A percentile compares a stretch with the other conserved stretches of the same genome.
Evolutionary conservation across 2,329 filamentous ascomycete species (phyloP).

Genomic region (Xylariaceae sp.): DNA sequence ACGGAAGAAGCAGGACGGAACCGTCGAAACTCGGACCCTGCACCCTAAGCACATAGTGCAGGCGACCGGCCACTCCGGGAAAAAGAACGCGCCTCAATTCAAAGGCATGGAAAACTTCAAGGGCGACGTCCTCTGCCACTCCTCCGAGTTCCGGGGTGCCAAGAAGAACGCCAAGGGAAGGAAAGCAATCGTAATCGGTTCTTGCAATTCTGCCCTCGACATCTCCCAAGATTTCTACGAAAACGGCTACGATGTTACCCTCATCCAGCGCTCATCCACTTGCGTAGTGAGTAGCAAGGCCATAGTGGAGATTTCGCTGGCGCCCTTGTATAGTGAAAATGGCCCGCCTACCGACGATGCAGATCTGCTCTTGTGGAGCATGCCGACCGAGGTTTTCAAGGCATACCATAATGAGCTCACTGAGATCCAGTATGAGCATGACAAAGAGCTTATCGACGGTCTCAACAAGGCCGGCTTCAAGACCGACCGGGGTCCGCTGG

Average conservation of each 20-base stretch:
- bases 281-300: slow-evolving; percentile 55
- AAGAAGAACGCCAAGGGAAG: slow-evolving; percentile 43
- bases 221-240: slow-evolving; percentile 62
- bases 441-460: slow-evolving; percentile 47
- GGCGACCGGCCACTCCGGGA: slow-evolving; percentile 69
- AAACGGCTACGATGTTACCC: slow-evolving; percentile 60
- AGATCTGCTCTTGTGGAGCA: slow-evolving; percentile 61
- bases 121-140: slow-evolving; percentile 57
- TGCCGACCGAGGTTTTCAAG: slow-evolving; percentile 64
- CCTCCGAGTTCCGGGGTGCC: slow-evolving; percentile 54
- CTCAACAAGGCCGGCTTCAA: slow-evolving; percentile 60
- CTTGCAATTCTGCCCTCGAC: slow-evolving; percentile 62
- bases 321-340: slow-evolving; percentile 52
- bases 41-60: slow-evolving; percentile 67
- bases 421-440: slow-evolving; percentile 38
- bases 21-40: slow-evolving; percentile 54
- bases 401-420: slow-evolving; percentile 54
- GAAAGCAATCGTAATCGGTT: slow-evolving; percentile 59
- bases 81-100: slow-evolving; percentile 62
- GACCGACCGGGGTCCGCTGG: slow-evolving; percentile 58
- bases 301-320: slow-evolving; percentile 55
- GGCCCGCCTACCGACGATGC: slow-evolving; percentile 66
- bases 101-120: slow-evolving; percentile 56
- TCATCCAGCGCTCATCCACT: slow-evolving; percentile 62
- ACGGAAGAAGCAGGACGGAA: slow-evolving; percentile 31